Evolutionary conservation across 306 rosid genomes (phyloP).

Genomic region (Senna siamea): DNA sequence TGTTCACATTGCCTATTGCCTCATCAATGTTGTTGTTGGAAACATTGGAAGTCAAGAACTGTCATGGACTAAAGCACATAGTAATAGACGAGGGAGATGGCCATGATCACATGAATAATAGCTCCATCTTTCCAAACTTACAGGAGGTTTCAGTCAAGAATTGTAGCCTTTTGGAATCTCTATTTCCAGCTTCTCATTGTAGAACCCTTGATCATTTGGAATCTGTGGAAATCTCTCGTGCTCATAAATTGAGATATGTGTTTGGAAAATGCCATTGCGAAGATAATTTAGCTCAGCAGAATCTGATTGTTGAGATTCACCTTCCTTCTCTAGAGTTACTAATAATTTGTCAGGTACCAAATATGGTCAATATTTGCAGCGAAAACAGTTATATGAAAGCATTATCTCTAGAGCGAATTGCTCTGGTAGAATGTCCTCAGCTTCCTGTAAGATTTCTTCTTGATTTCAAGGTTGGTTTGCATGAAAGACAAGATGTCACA

Average conservation of each 20-base stretch:
- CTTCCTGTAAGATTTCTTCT: background rate
- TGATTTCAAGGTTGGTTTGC: background rate
- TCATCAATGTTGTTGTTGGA: conserved; percentile 18
- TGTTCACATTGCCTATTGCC: conserved; percentile 26
- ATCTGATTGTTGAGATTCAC: background rate
- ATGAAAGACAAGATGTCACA: background rate
- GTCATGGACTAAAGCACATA: background rate
- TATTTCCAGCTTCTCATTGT: conserved; percentile 11
- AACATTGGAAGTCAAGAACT: background rate
- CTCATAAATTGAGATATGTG: conserved; percentile 22
- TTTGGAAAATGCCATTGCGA: conserved; percentile 13
- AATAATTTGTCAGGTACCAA: background rate
- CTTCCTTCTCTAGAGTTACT: background rate
- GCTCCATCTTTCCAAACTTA: background rate
- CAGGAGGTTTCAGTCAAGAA: background rate
- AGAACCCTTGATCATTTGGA: conserved; percentile 11
- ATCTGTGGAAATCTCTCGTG: background rate
- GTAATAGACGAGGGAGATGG: background rate
- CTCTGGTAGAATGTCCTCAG: background rate
- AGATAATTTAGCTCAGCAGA: background rate
- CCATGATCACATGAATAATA: background rate
- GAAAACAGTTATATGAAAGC: background rate
- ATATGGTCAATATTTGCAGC: conserved; percentile 2
- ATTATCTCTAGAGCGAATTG: background rate
- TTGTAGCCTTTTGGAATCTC: conserved; percentile 12